Base-by-base conservation (phyloP, 306 rosid species). In the Biancaea sappan region DNA sequence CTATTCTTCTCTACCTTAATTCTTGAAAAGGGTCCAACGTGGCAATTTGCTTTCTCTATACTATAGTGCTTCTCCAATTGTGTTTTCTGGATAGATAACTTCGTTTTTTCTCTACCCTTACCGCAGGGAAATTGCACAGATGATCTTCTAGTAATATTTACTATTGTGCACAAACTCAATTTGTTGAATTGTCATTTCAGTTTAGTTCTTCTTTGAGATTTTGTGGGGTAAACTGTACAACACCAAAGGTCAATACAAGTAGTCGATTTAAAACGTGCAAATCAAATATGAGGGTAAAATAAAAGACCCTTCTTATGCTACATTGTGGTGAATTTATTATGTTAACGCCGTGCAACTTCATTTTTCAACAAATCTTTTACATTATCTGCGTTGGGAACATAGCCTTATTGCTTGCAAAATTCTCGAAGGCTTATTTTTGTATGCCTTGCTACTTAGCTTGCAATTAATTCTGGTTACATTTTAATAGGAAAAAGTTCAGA, bases 401-500 rank as follows among this genome's bases (percentile, higher is more conserved):
- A 64, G 12, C 51, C 38, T 31, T 26, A 32, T n/a, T 14, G 62
- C 44, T 32, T 40, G 47, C 58, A n/a, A 37, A 59, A 60, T 22
- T 16, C 35, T 32, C 38, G 60, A 71, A 60, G 63, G 34, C 65
- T 69, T 81, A 43, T 70, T 63, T 76, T 72, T 61, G 74, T 41
- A 52, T 32, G 38, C 38, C 73, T 63, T 25, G 53, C 47, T 18
- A 25, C 53, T 50, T 62, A 56, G 43, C 61, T 73, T 52, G 79
- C 65, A 12, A 15, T 69, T 69, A 76, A 71, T 24, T 31, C 31
- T 77, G 15, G 16, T 66, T 68, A 67, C 72, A 51, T 75, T 74
- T 79, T 59, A 47, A 63, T 79, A 93, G 97, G 96, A 84, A 79
- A 94, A 88, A 67, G 37, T 94, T 71, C 82, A 84, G 78, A 79